Evolutionary conservation across 2,329 filamentous ascomycete genomes (phyloP).

Genomic region (Dothidotthia symphoricarpi): DNA sequence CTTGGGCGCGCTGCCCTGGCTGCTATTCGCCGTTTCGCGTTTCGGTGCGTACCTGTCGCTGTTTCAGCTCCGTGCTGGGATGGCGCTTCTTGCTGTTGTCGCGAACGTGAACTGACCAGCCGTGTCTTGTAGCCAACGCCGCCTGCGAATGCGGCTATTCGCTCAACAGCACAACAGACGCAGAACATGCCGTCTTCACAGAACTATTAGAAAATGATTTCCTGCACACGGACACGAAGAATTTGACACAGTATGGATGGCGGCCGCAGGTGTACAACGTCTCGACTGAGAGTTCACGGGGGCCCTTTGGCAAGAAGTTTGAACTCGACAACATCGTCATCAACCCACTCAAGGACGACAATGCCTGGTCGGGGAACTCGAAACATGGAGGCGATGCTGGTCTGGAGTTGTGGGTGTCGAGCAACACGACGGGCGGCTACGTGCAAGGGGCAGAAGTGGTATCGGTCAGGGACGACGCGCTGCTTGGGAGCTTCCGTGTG

Average conservation of each 20-base stretch:
- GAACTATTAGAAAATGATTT: slow-evolving; percentile 73
- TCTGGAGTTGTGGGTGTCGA: slow-evolving; percentile 41
- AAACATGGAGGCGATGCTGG: slow-evolving; percentile 44
- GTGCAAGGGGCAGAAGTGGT: slow-evolving; percentile 66
- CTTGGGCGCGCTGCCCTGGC: slow-evolving; percentile 27
- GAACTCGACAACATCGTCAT: slow-evolving; percentile 56
- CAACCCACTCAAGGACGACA: slow-evolving; percentile 49
- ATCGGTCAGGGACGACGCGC: slow-evolving; percentile 59
- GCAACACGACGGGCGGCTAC: slow-evolving; percentile 46
- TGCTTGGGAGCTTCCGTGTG: slow-evolving; percentile 69
- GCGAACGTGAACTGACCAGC: slow-evolving; percentile 8
- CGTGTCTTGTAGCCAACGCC: slow-evolving; percentile 38
- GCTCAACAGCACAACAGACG: slow-evolving; percentile 48
- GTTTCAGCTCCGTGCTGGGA: not conserved
- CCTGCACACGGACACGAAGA: slow-evolving; percentile 53
- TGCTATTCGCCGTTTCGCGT: slow-evolving; percentile 31
- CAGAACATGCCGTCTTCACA: slow-evolving; percentile 57
- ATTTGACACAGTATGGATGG: slow-evolving; percentile 57
- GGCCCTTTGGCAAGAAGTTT: slow-evolving; percentile 66
- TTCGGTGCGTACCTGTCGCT: slow-evolving; percentile 25
- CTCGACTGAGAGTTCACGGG: slow-evolving; percentile 56
- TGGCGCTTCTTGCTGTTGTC: not conserved
- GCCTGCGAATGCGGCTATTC: slow-evolving; percentile 73
- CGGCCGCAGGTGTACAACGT: slow-evolving; percentile 65
- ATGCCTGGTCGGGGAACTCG: slow-evolving; percentile 48